Evolutionary conservation across 1,139 yeast species (phyloP).

Genomic region (Tardiomyces blankii): DNA sequence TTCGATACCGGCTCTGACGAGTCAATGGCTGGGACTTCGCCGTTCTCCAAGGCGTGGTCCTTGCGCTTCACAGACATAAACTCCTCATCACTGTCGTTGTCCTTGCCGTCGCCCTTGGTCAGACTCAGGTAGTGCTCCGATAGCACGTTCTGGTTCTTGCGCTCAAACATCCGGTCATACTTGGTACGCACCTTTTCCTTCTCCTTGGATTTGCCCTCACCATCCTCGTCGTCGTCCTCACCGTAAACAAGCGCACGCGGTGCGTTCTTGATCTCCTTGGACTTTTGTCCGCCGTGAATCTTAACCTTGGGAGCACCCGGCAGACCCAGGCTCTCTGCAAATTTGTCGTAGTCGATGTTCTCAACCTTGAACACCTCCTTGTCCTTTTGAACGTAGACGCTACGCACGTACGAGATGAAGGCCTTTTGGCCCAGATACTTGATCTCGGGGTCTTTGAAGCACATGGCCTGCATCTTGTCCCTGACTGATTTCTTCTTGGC

Average conservation of each 20-base stretch:
- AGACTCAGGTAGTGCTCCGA: constrained; percentile 79
- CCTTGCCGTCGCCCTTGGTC: constrained; percentile 18
- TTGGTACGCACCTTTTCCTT: constrained; percentile 57
- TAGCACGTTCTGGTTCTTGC: constrained; percentile 85
- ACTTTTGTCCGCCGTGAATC: constrained; percentile 41
- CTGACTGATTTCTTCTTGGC: constrained; percentile 69
- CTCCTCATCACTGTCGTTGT: constrained; percentile 42
- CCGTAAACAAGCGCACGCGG: constrained; percentile 46
- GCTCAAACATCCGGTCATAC: constrained; percentile 91
- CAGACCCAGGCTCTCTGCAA: constrained; percentile 78
- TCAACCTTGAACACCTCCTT: constrained; percentile 69
- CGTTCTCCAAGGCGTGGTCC: constrained; percentile 59
- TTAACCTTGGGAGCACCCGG: constrained; percentile 96
- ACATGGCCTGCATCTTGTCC: constrained; percentile 76
- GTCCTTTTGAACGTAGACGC: constrained; percentile 78
- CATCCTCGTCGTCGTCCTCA: constrained; percentile 12
- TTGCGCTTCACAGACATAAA: constrained; percentile 71
- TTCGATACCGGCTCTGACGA: constrained; percentile 53
- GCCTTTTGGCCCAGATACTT: constrained; percentile 95
- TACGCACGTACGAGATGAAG: constrained; percentile 69
- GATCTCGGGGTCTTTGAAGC: constrained; percentile 85
- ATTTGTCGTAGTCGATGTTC: constrained; percentile 68
- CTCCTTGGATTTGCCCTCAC: constrained; percentile 12
- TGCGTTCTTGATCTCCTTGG: constrained; percentile 71
- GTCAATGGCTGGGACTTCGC: constrained; percentile 48